Base-by-base conservation (phyloP, 352 stramenopile species). In the Heterotrichella gracilis region DNA sequence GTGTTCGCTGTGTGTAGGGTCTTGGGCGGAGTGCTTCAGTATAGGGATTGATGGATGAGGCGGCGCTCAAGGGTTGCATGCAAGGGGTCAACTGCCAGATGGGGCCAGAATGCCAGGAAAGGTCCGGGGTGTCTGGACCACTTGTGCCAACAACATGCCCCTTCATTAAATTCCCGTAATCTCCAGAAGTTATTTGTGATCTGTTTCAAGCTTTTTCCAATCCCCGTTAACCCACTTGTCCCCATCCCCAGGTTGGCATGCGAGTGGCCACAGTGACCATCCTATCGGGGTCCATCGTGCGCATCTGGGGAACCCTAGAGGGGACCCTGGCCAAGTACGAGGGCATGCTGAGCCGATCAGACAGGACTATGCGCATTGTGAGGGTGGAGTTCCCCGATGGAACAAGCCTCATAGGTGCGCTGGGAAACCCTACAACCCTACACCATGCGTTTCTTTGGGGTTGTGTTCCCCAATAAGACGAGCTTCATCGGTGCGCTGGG, bases 31-130 rank as follows among this genome's bases (percentile, higher is more conserved):
- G n/a, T n/a, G n/a, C n/a, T n/a, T n/a, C n/a, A n/a, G n/a, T n/a
- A n/a, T n/a, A n/a, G n/a, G n/a, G n/a, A n/a, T n/a, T n/a, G 0
- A 71, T 75, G 17, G 74, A 71, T 22, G 32, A 70, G 2, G 20
- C 39, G 3, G 66, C 70, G 20, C 20, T 25, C 0, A 2, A 25
- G 4, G 25, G 64, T 1, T 75, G 72, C 32, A 25, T 69, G 22
- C 72, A 75, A 24, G 67, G 66, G 9, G 66, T 13, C 22, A 41
- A 25, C 1, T 75, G 72, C 24, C 66, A 74, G 32, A 24, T 24
- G n/a, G 70, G 72, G 42, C 2, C 25, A 23, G 64, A 64, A 0
- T 75, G 72, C 41, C n/a, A n/a, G n/a, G n/a, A n/a, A n/a, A n/a
- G n/a, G n/a, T n/a, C n/a, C n/a, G n/a, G n/a, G n/a, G n/a, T n/a